A percentile compares a stretch with the other conserved stretches of the same genome.
Evolutionary conservation across 345 rosid species (phyloP).

Genomic region (Erysimum cheiranthoides): DNA sequence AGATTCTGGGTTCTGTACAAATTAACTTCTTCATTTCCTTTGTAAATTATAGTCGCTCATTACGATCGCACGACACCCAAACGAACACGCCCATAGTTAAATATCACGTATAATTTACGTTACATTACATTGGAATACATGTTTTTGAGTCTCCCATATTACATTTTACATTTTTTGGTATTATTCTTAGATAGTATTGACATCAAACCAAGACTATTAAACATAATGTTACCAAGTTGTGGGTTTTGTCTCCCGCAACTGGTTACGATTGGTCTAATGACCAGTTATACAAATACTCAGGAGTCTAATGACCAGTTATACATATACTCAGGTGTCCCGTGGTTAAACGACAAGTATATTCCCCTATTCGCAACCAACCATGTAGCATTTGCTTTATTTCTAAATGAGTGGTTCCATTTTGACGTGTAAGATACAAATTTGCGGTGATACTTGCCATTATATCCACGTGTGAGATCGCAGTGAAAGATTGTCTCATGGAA

Average conservation of each 20-base stretch:
- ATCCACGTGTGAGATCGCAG: neutral
- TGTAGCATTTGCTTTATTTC: constrained; percentile 3
- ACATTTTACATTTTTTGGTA: neutral
- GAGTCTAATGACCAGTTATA: too few relatives aligned
- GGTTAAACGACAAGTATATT: neutral
- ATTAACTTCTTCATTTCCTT: too few relatives aligned
- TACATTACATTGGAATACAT: neutral
- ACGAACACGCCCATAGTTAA: too few relatives aligned
- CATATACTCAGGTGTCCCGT: neutral
- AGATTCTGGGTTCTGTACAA: too few relatives aligned
- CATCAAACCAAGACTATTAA: neutral
- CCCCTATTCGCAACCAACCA: constrained; percentile 25
- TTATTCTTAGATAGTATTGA: neutral
- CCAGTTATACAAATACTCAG: too few relatives aligned
- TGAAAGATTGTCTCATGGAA: neutral
- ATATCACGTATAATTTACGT: too few relatives aligned
- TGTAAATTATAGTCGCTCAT: too few relatives aligned
- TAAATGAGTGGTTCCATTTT: neutral
- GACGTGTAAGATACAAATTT: constrained; percentile 8
- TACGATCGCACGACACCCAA: too few relatives aligned
- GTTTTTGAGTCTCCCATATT: neutral
- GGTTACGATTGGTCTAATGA: neutral
- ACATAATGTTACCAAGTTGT: neutral
- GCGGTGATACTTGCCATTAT: neutral
- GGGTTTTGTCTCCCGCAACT: neutral